Base-by-base conservation (phyloP, 2,329 filamentous ascomycete genomes). In the Trichoderma afroharzianum region DNA sequence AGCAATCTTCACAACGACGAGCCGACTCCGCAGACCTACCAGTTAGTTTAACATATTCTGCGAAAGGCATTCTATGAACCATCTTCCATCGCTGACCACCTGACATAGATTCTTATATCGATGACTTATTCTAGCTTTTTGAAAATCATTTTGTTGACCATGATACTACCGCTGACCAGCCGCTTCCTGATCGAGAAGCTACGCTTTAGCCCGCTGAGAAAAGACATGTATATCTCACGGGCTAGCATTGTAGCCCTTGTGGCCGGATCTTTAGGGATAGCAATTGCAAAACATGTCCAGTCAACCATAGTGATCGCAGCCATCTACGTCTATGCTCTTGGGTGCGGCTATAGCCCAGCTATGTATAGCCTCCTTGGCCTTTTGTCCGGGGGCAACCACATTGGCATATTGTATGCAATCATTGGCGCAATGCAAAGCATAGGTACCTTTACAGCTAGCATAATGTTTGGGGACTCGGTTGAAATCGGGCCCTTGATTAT, bases 241-340 rank as follows among this genome's bases (percentile, higher is more conserved):
- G 63, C 63, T 32, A 67, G 63, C 32, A 67, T 67, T 67, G 32
- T 67, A 58, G 63, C 63, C 24, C 63, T 67, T 67, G 63, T 67
- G 24, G 6, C 24, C 33, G 63, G 50, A 67, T 67, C 50, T 58
- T 43, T 67, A 32, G 63, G 50, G 24, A 67, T 67, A 58, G 63
- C 32, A 30, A 67, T 67, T 58, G 15, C 63, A 43, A 67, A 30
- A 43, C 50, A 58, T 1, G 33, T 18, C 63, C 50, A 67, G 50
- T 58, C 32, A 58, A 32, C 63, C 63, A 67, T 39, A 6, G 32
- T 57, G 18, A 18, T 67, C 33, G 50, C 50, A 67, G 50, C 50
- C 32, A 67, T 67, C 33, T 67, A 67, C 33, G 18, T 67, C 50
- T 58, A 67, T 67, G 63, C 63, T 43, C 33, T 67, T 58, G 63